A percentile compares a stretch with the other conserved stretches of the same genome.
phyloP scores from a whole-genome alignment of 2,329 filamentous ascomycete species.

The Ophiosphaerella herpotricha region DNA sequence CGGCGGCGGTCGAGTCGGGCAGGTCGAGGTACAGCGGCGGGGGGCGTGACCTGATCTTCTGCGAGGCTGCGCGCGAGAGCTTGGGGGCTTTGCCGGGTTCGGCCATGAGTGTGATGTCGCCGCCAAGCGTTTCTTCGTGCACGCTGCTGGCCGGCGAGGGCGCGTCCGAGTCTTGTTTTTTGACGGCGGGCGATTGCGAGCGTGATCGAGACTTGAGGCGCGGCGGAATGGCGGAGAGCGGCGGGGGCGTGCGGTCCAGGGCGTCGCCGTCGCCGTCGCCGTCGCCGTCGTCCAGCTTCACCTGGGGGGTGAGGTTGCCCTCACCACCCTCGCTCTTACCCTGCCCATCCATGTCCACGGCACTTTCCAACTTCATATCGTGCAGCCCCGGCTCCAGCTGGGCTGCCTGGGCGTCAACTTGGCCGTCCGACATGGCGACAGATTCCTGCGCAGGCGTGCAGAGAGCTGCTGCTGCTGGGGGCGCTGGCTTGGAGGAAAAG shows the following conservation, averaged over 20 bases:
- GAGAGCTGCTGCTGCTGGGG: slow-evolving; percentile 17
- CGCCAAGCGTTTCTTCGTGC: slow-evolving; percentile 61
- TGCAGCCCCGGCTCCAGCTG: slow-evolving; percentile 51
- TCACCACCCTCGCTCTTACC: slow-evolving; percentile 20
- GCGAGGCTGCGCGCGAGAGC: slow-evolving; percentile 72
- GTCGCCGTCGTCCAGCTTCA: slow-evolving; percentile 34
- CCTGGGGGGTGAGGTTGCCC: slow-evolving; percentile 15
- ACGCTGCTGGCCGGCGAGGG: slow-evolving; percentile 48
- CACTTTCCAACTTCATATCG: slow-evolving; percentile 52
- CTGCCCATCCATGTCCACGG: slow-evolving; percentile 19
- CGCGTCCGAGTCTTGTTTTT: slow-evolving; percentile 34
- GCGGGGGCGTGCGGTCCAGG: slow-evolving; percentile 27
- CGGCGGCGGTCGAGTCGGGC: slow-evolving; percentile 77
- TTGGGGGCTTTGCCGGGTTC: slow-evolving; percentile 69
- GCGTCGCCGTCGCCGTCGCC: slow-evolving; percentile 11
- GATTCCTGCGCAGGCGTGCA: slow-evolving; percentile 12
- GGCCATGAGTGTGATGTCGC: slow-evolving; percentile 65
- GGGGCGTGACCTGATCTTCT: slow-evolving; percentile 68
- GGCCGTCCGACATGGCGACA: slow-evolving; percentile 46
- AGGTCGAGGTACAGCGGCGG: slow-evolving; percentile 73
- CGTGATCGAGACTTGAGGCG: slow-evolving; percentile 34
- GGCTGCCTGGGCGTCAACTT: slow-evolving; percentile 40
- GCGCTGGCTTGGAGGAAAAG: slow-evolving; percentile 8
- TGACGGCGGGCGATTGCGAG: slow-evolving; percentile 40
- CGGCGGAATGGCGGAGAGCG: slow-evolving; percentile 33